Evolutionary conservation across 495 filamentous ascomycete genomes (phyloP), one percentile per base, ranked within the genome.

Genomic region (Bacidia gigantensis): DNA sequence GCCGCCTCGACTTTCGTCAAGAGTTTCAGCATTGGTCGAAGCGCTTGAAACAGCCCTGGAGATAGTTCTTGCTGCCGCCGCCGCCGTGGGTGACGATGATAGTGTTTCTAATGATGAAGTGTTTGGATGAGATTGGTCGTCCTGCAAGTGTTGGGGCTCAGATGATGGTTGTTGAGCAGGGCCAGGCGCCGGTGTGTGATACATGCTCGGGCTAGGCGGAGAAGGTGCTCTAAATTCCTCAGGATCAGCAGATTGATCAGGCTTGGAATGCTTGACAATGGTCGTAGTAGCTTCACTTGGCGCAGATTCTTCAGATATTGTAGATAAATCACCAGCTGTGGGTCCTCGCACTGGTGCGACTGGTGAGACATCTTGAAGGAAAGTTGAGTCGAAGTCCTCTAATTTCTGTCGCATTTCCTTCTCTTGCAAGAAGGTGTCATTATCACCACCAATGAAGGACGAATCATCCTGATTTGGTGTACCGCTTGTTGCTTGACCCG

Each of bases 361-460:
- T 32, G 72, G 66, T 24, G 74, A 77, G 2, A 72, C 62, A 24
- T 74, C 72, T 0, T 73, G 74, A 38, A 89, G 49, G 57, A 94
- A 93, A 60, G 86, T 93, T 7, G 87, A 93, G 63, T 95, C 89
- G 53, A 92, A 78, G 61, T 94, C 88, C 69, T 86, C 82, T 52
- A 94, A 62, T 62, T 85, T 83, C 51, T 71, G 71, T 48, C 74
- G 71, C 78, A 86, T 84, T 56, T 82, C 80, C 26, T 67, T 71
- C 63, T 86, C 82, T 59, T 82, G 76, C 41, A 83, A 61, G 10
- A 71, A 61, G 1, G 73, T 76, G 53, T 74, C 68, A 24, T 72
- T 72, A 24, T 69, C 69, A 44, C 46, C 60, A 44, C 63, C 63
- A 32, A 69, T 67, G 40, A 62, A 62, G 47, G 49, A 60, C 32